Evolutionary conservation across 495 filamentous ascomycete genomes (phyloP).

Genomic region (Pseudoneurospora amorphoporcata): DNA sequence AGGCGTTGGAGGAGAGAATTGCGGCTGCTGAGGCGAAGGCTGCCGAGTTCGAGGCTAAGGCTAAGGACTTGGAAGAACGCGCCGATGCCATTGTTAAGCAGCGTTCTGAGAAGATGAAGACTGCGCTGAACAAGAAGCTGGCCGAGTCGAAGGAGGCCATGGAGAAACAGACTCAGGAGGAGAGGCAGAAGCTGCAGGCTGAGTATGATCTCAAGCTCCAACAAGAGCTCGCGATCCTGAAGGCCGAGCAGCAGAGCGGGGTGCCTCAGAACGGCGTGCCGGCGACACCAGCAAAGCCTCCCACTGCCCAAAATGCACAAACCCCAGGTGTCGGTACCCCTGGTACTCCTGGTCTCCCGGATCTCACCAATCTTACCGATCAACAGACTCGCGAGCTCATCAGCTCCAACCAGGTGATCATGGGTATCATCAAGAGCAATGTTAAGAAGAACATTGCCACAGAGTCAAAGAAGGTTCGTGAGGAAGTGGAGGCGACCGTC

Average conservation of each 20-base stretch:
- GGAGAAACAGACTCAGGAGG: constrained; percentile 35
- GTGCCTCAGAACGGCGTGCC: constrained; percentile 24
- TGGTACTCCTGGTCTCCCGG: constrained; percentile 20
- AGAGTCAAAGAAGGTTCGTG: constrained; percentile 47
- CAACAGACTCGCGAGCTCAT: constrained; percentile 56
- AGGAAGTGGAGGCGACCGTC: constrained; percentile 34
- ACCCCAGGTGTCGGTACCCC: constrained; percentile 25
- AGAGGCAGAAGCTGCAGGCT: constrained; percentile 46
- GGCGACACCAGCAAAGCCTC: constrained; percentile 24
- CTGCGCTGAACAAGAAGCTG: constrained; percentile 57
- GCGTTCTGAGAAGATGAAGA: constrained; percentile 64
- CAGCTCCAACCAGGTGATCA: constrained; percentile 51
- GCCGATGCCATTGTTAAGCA: constrained; percentile 47
- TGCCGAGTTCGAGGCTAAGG: constrained; percentile 46
- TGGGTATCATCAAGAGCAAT: constrained; percentile 56
- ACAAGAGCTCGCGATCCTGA: constrained; percentile 48
- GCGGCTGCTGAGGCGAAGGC: constrained; percentile 35
- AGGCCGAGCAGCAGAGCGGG: constrained; percentile 36
- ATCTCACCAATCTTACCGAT: constrained; percentile 40
- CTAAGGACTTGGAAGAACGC: constrained; percentile 42
- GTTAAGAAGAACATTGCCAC: constrained; percentile 47
- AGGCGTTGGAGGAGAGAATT: constrained; percentile 40
- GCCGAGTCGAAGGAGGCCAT: constrained; percentile 45
- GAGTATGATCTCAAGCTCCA: constrained; percentile 57
- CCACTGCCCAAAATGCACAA: constrained; percentile 15